A percentile compares a stretch with the other conserved stretches of the same genome.
phyloP scores from a whole-genome alignment of 208 protist genomes.

The Tetramitus jugosus region DNA sequence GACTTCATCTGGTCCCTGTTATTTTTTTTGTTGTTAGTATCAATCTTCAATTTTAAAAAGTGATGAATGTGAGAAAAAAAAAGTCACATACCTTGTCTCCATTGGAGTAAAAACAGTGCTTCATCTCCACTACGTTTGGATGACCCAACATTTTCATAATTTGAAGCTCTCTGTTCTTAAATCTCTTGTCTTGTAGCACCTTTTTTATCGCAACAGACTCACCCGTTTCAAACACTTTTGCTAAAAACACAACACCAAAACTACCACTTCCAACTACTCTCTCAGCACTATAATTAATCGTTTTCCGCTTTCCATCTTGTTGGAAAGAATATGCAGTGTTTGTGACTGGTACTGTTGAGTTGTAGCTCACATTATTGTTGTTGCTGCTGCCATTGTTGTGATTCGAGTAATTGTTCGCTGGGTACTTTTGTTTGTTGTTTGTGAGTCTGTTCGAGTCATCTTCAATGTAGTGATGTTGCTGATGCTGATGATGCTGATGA shows the following conservation, averaged over 20 bases:
- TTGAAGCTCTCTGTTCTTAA: constrained; percentile 93
- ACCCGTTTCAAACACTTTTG: constrained; percentile 59
- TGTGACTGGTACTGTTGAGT: too few species aligned
- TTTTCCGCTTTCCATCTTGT: background rate
- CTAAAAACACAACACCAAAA: constrained; percentile 89
- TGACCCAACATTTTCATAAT: constrained; percentile 89
- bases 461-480: too few species aligned
- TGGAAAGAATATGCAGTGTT: background rate
- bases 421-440: too few species aligned
- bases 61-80: background rate
- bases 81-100: too few species aligned
- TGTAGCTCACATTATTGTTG: too few species aligned
- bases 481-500: too few species aligned
- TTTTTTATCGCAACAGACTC: constrained; percentile 92
- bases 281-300: constrained; percentile 53
- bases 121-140: constrained; percentile 84
- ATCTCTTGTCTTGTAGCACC: constrained; percentile 88
- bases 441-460: too few species aligned
- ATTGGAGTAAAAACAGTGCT: constrained; percentile 80
- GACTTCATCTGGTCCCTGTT: constrained; percentile 66
- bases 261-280: constrained; percentile 84
- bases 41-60: background rate
- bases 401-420: too few species aligned
- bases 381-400: too few species aligned
- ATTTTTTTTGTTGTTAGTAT: background rate